Percentiles rank a stretch among this genome's conserved stretches.
These are phyloP conservation scores for Trichoderma harzianum DNA, from an alignment of 2,329 filamentous ascomycete genomes.

Conservation along the genomic window DNA sequence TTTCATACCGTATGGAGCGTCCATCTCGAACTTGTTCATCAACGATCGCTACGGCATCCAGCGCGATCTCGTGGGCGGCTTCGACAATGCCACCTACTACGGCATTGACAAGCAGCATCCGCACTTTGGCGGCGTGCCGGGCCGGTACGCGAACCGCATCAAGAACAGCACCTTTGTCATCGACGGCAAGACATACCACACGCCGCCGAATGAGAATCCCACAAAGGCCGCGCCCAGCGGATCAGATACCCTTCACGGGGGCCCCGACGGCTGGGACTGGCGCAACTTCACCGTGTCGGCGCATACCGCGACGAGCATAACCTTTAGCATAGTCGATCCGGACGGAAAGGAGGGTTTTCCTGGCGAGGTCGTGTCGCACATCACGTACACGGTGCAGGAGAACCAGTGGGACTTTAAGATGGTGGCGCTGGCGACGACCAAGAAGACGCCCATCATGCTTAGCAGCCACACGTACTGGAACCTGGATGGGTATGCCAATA, in stretches of 20 bases:
- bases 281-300: slow-evolving; percentile 74
- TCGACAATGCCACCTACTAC: slow-evolving; percentile 74
- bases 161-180: slow-evolving; percentile 71
- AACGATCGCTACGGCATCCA: slow-evolving; percentile 64
- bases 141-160: slow-evolving; percentile 78
- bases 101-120: slow-evolving; percentile 60
- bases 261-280: slow-evolving; percentile 70
- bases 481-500: slow-evolving; percentile 73
- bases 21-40: slow-evolving; percentile 68
- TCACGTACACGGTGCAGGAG: slow-evolving; percentile 68
- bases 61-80: slow-evolving; percentile 70
- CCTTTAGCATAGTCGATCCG: slow-evolving; percentile 69
- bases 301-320: slow-evolving; percentile 64
- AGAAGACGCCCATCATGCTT: slow-evolving; percentile 81
- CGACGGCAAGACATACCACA: slow-evolving; percentile 58
- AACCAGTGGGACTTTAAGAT: slow-evolving; percentile 71
- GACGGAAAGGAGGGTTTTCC: slow-evolving; percentile 76
- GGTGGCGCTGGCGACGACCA: slow-evolving; percentile 65
- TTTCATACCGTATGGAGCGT: slow-evolving; percentile 73
- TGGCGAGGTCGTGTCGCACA: slow-evolving; percentile 68
- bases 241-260: slow-evolving; percentile 65
- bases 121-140: slow-evolving; percentile 70
- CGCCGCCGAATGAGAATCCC: slow-evolving; percentile 62
- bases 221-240: slow-evolving; percentile 49
- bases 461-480: slow-evolving; percentile 78